Percentiles rank a stretch among this genome's conserved stretches.
phyloP scores from a whole-genome alignment of 306 rosid genomes.

The Glycyrrhiza uralensis region DNA sequence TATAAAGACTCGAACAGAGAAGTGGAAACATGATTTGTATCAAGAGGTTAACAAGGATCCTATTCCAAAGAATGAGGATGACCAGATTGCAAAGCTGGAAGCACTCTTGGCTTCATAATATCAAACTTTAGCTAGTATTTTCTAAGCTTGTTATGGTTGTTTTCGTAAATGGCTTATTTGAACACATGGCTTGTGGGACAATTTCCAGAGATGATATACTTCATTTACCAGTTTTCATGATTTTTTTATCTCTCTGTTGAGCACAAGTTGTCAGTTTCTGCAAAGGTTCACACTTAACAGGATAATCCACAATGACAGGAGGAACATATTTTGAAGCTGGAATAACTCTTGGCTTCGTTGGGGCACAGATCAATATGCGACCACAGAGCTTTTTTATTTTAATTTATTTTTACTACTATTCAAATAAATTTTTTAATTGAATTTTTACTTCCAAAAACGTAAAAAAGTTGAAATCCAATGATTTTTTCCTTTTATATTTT shows the following conservation, averaged over 20 bases:
- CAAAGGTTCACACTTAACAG: constrained; percentile 4
- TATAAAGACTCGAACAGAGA: constrained; percentile 52
- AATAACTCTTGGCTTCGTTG: not conserved
- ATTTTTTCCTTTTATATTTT: no score
- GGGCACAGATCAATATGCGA: not conserved
- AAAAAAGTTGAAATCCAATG: no score
- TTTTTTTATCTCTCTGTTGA: not conserved
- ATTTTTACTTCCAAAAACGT: no score
- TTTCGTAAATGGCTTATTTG: not conserved
- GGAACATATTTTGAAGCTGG: not conserved
- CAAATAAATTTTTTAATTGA: no score
- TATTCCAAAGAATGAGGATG: constrained; percentile 82
- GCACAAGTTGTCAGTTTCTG: not conserved
- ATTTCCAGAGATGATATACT: constrained; percentile 13
- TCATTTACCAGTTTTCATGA: not conserved
- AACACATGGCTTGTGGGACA: constrained; percentile 10
- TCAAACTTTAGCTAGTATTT: constrained; percentile 12
- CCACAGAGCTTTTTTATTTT: not conserved
- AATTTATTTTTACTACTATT: no score
- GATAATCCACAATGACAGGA: not conserved
- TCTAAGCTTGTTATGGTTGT: not conserved
- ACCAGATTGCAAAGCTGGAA: constrained; percentile 90
- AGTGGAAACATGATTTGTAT: constrained; percentile 91
- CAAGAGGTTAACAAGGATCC: constrained; percentile 72
- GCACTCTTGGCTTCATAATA: constrained; percentile 72